These are phyloP conservation scores for Macrophomina phaseolina DNA, from an alignment of 2,329 filamentous ascomycete genomes.

Conservation along the genomic window DNA sequence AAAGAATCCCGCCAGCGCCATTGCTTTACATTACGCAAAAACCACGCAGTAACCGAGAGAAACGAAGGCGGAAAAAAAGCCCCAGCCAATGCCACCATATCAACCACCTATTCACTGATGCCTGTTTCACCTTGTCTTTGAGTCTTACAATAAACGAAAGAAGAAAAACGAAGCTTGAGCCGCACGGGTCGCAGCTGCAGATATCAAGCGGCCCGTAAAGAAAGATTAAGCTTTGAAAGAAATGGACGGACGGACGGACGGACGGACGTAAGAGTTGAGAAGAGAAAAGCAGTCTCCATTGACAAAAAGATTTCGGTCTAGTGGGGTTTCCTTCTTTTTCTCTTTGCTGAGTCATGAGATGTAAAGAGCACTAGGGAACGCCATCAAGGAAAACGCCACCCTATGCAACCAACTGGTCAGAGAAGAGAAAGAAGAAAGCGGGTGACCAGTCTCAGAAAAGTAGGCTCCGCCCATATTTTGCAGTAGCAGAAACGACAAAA, in stretches of 20 bases:
- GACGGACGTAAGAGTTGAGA: background rate
- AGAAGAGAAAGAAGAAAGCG: background rate
- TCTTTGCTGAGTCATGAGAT: background rate
- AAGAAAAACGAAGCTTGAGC: background rate
- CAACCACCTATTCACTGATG: background rate
- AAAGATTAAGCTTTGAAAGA: background rate
- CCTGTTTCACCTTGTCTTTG: background rate
- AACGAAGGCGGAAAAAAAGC: background rate
- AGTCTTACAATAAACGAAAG: constrained; percentile 3
- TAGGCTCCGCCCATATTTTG: background rate
- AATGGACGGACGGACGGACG: too few relatives aligned
- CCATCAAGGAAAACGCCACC: background rate
- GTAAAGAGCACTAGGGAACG: background rate
- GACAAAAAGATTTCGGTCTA: background rate
- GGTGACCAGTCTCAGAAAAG: background rate
- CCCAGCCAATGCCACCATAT: constrained; percentile 12
- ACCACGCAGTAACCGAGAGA: background rate
- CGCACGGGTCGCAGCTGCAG: constrained; percentile 15
- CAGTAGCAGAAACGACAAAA: constrained; percentile 24
- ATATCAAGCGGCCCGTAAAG: constrained; percentile 22
- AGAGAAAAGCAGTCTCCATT: background rate
- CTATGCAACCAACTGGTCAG: constrained; percentile 1
- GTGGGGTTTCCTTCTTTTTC: background rate
- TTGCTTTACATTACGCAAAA: constrained; percentile 3
- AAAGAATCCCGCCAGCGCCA: constrained; percentile 7